These are phyloP conservation scores for Pseudozyma sp. DNA, from an alignment of 1,284 basidiomycete genomes.

Conservation along the genomic window DNA sequence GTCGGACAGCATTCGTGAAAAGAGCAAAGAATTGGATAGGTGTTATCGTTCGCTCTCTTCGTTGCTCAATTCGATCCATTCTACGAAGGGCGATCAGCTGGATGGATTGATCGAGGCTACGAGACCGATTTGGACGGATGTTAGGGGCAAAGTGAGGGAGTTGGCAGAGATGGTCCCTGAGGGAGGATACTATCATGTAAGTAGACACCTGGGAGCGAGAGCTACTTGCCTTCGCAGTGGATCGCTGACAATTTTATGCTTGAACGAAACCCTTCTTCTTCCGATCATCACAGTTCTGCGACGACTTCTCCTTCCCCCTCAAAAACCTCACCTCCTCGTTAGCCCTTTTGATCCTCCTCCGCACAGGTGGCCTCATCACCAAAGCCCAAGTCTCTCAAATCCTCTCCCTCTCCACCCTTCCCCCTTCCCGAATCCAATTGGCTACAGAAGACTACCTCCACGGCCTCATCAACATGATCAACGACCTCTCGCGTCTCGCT, in stretches of 20 bases:
- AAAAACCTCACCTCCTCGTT: conserved; percentile 32
- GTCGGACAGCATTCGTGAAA: conserved; percentile 45
- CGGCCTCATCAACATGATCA: conserved; percentile 55
- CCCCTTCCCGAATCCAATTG: conserved; percentile 25
- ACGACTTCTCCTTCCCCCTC: conserved; percentile 32
- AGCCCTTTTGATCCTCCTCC: conserved; percentile 32
- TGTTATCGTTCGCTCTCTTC: conserved; percentile 35
- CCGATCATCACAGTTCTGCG: conserved; percentile 15
- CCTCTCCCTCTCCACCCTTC: conserved; percentile 22
- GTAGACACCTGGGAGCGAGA: neutral
- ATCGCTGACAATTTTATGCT: neutral
- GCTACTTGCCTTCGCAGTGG: neutral
- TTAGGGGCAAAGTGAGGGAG: conserved; percentile 2
- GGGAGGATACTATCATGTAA: conserved; percentile 42
- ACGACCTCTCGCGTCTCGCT: conserved; percentile 58
- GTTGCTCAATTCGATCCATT: conserved; percentile 47
- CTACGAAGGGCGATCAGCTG: conserved; percentile 27
- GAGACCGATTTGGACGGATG: neutral
- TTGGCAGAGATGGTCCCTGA: conserved; percentile 29
- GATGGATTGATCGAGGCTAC: conserved; percentile 1
- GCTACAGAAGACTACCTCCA: conserved; percentile 65
- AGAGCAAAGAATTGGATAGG: conserved; percentile 52
- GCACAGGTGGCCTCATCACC: conserved; percentile 45
- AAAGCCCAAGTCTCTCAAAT: conserved; percentile 36
- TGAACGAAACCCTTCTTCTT: no score